Evolutionary conservation across 331 rosid species (phyloP).

Genomic region (Malus hybrid): DNA sequence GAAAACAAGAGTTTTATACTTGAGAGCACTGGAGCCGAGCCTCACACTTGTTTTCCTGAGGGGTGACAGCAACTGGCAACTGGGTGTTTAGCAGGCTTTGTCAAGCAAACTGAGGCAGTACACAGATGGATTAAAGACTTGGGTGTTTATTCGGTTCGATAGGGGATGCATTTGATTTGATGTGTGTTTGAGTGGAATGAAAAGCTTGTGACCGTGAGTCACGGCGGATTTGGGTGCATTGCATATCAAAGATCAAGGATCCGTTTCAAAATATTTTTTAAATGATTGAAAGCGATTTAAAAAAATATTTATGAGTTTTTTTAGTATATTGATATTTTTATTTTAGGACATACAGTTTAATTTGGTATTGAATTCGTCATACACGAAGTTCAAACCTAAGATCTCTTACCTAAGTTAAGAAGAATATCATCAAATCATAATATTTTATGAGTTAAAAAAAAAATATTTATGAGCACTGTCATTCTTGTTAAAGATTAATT

Average conservation of each 20-base stretch:
- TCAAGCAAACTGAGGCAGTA: not conserved
- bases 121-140: not conserved
- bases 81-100: not conserved
- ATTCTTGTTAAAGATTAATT: too few relatives aligned
- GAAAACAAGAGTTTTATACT: not conserved
- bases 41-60: not conserved
- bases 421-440: too few relatives aligned
- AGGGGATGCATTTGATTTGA: not conserved
- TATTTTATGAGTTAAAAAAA: too few relatives aligned
- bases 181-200: not conserved
- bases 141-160: not conserved
- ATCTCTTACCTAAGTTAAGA: too few relatives aligned
- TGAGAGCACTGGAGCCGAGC: not conserved
- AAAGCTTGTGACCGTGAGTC: not conserved
- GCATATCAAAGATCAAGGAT: not conserved
- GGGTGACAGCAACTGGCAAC: not conserved
- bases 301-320: too few relatives aligned
- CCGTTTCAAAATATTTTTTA: too few relatives aligned
- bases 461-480: too few relatives aligned
- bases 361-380: too few relatives aligned
- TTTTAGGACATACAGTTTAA: too few relatives aligned
- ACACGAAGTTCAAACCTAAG: too few relatives aligned
- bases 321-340: too few relatives aligned
- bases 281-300: too few relatives aligned
- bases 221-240: conserved; percentile 3